Evolutionary conservation across 352 stramenopile genomes (phyloP).

Genomic region (Pythium grandisporangium): DNA sequence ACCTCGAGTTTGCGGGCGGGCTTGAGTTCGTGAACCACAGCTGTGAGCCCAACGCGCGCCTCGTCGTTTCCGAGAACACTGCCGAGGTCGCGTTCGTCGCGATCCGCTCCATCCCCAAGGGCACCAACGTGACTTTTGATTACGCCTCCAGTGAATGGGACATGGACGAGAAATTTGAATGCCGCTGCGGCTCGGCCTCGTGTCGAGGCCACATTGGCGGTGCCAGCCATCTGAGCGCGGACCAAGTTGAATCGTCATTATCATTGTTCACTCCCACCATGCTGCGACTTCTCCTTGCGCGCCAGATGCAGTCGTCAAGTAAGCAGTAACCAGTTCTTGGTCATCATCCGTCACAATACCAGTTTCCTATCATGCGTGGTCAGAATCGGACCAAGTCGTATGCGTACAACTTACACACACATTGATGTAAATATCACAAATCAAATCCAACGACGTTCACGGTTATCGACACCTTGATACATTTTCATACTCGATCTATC

Average conservation of each 20-base stretch:
- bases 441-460: too few species aligned
- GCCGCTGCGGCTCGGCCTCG: slow-evolving; percentile 50
- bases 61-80: slow-evolving; percentile 69
- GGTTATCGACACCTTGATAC: too few species aligned
- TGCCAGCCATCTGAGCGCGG: slow-evolving; percentile 71
- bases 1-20: slow-evolving; percentile 76
- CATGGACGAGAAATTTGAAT: slow-evolving; percentile 89
- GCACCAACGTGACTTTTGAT: slow-evolving; percentile 79
- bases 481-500: too few species aligned
- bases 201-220: slow-evolving; percentile 67
- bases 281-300: slow-evolving; percentile 47
- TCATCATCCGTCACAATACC: too few species aligned
- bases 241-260: slow-evolving; percentile 34
- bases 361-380: too few species aligned
- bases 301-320: slow-evolving; percentile 27
- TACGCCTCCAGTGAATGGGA: slow-evolving; percentile 89
- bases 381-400: too few species aligned
- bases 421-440: too few species aligned
- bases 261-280: slow-evolving; percentile 69
- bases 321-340: too few species aligned
- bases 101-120: slow-evolving; percentile 58
- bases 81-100: slow-evolving; percentile 70
- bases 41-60: slow-evolving; percentile 75
- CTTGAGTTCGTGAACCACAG: slow-evolving; percentile 87
- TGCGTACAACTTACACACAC: too few species aligned